Base-by-base conservation (phyloP, 208 protist species). In the Leptomonas seymouri region DNA sequence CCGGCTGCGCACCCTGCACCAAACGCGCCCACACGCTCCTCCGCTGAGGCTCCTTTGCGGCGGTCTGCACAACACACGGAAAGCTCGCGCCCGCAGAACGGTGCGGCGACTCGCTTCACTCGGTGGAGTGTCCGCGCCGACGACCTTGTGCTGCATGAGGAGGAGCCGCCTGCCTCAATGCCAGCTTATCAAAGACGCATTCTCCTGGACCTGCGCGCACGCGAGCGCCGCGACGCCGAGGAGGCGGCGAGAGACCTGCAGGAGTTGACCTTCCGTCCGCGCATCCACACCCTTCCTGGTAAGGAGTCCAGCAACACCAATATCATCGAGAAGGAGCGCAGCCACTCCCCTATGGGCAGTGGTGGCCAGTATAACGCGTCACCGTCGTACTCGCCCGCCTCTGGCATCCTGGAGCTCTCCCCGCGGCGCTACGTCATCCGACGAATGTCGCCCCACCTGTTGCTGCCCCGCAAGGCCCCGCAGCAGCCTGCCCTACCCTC, bases 131-230 rank as follows among this genome's bases (percentile, higher is more conserved):
- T 30, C 30, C 46, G 62, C 8, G 23, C 62, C 6, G 58, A 28
- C 36, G 51, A 56, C 49, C 28, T 59, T 6, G 9, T 54, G 8
- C 62, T 59, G 36, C 57, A 46, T 20, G 73, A 78, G n/a, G 72
- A 67, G n/a, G 71, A 79, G 23, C 63, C 48, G 44, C 63, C 64
- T 23, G 25, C 67, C 27, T 44, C 56, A 14, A 77, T 91, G 72
- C 82, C 84, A 15, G 77, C 73, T n/a, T 90, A 86, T 66, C 83
- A 89, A 57, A 77, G 75, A 31, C 88, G 85, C 23, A 75, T 94
- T 36, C 28, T 94, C 44, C 78, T 87, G 8, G 85, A 91, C 49
- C 58, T 88, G 77, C 81, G 85, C 27, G 85, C 78, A 16, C 70
- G 69, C 20, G 75, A 85, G 66, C 70, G 81, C 30, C 75, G 85